Percentiles rank a stretch among this genome's conserved stretches.
phyloP scores from a whole-genome alignment of 2,329 filamentous ascomycete genomes.

The Penicillium sclerotiorum region DNA sequence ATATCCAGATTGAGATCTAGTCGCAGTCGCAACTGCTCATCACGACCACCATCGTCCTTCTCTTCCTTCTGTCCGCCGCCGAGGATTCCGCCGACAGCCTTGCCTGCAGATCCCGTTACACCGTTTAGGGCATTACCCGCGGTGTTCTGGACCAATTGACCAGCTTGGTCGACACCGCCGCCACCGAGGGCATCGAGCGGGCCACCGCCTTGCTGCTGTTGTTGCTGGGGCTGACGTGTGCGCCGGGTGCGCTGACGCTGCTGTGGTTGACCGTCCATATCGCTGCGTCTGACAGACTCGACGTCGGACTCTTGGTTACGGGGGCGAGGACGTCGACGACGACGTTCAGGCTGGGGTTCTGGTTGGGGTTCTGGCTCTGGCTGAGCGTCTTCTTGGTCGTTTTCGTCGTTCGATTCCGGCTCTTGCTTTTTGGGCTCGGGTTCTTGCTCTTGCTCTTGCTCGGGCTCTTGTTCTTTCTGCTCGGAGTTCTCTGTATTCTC shows the following conservation, averaged over 20 bases:
- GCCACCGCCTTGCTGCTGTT: slow-evolving; percentile 46
- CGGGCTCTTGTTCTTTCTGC: slow-evolving; percentile 19
- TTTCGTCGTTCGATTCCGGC: slow-evolving; percentile 42
- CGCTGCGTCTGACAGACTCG: slow-evolving; percentile 57
- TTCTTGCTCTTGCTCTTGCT: slow-evolving; percentile 3
- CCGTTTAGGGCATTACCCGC: slow-evolving; percentile 51
- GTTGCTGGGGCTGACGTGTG: slow-evolving; percentile 55
- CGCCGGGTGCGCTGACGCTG: slow-evolving; percentile 57
- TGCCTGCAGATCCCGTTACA: slow-evolving; percentile 43
- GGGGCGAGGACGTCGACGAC: slow-evolving; percentile 25
- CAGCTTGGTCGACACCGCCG: slow-evolving; percentile 58
- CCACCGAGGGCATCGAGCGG: slow-evolving; percentile 51
- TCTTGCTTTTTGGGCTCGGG: slow-evolving; percentile 14
- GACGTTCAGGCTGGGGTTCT: slow-evolving; percentile 49
- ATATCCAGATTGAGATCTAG: slow-evolving; percentile 80
- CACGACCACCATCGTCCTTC: slow-evolving; percentile 51
- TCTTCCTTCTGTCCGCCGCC: slow-evolving; percentile 39
- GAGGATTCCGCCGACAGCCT: slow-evolving; percentile 44
- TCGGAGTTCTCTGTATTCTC: slow-evolving; percentile 17
- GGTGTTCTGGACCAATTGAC: slow-evolving; percentile 56
- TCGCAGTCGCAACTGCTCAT: slow-evolving; percentile 70
- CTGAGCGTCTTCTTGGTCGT: slow-evolving; percentile 39
- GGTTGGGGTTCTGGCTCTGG: slow-evolving; percentile 36
- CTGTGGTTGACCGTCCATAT: slow-evolving; percentile 53
- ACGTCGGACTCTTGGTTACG: slow-evolving; percentile 47